Base-by-base conservation (phyloP, 1,284 basidiomycete species). In the Marasmius sp. region DNA sequence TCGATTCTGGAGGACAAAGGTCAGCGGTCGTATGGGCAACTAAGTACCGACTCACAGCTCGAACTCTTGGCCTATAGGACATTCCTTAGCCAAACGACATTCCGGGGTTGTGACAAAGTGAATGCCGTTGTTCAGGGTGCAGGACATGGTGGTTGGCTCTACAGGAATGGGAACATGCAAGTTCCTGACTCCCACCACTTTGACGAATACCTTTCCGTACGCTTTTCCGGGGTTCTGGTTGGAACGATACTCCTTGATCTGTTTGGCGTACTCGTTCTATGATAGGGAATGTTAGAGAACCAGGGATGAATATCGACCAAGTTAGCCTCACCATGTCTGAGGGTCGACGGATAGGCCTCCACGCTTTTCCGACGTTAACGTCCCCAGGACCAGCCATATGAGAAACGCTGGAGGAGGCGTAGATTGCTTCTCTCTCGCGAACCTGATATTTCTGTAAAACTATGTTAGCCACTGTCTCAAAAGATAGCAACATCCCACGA, bases 31-130 rank as follows among this genome's bases (percentile, higher is more conserved):
- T 16, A 34, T n/a, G 2, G 10, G 48, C 9, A 59, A 33, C 1
- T 51, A 41, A 56, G 20, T 49, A 54, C 52, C 58, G 53, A 14
- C 9, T 65, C 70, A 95, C 94, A 97, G 78, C 70, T 97, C 95
- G 69, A 98, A 98, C 74, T 98, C 95, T 73, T 97, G 94, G 56
- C 93, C 89, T 65, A 98, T 93, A 20, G 81, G 81, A 59, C 85
- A 86, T 34, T 91, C 87, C 43, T 81, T 76, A 37, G 77, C 78
- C 3, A 98, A 78, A 10, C 79, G 77, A 48, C 82, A 84, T 68
- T 94, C 92, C 0, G 94, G 95, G 0, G 96, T 98, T 5, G 93
- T 94, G 60, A 99, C 97, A 67, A 92, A 96, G 75, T 98, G 95
- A 61, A 97, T 95, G 8, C 96, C 95, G 69, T 98, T 98, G 77